Evolutionary conservation across 73 alveolate genomes (phyloP).

Genomic region (Loxodes magnus): DNA sequence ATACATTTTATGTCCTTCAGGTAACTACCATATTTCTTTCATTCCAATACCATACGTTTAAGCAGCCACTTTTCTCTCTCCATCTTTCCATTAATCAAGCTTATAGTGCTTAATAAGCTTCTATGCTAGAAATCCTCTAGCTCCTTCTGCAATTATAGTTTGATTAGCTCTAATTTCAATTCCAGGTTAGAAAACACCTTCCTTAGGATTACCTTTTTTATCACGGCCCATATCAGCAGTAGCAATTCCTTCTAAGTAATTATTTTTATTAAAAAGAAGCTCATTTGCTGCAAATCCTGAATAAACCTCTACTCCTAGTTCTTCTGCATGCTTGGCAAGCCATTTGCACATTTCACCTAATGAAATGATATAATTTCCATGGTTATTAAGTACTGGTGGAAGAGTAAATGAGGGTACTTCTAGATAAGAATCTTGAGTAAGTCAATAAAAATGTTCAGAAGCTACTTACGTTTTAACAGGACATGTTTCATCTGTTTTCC

Average conservation of each 20-base stretch:
- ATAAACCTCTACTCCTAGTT: slow-evolving; percentile 77
- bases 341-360: slow-evolving; percentile 80
- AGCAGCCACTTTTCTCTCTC: slow-evolving; percentile 28
- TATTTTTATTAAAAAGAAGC: slow-evolving; percentile 32
- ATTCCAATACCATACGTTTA: slow-evolving; percentile 82
- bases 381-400: slow-evolving; percentile 29
- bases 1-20: slow-evolving; percentile 17
- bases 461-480: slow-evolving; percentile 85
- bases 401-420: slow-evolving; percentile 50
- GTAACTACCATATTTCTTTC: slow-evolving; percentile 83
- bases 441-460: slow-evolving; percentile 62
- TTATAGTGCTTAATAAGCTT: slow-evolving; percentile 39
- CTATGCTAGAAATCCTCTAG: slow-evolving; percentile 83
- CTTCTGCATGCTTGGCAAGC: slow-evolving; percentile 88
- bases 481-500: too few relatives aligned
- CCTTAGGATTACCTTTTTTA: slow-evolving; percentile 59
- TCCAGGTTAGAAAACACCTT: slow-evolving; percentile 41
- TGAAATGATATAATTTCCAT: slow-evolving; percentile 78
- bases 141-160: slow-evolving; percentile 89
- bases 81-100: slow-evolving; percentile 13
- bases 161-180: slow-evolving; percentile 64
- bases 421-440: slow-evolving; percentile 29
- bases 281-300: slow-evolving; percentile 52
- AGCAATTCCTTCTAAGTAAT: slow-evolving; percentile 65
- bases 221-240: slow-evolving; percentile 81